Evolutionary conservation across 2,329 filamentous ascomycete genomes (phyloP), one percentile per base, ranked within the genome.

Genomic region (Penicillium sp.): DNA sequence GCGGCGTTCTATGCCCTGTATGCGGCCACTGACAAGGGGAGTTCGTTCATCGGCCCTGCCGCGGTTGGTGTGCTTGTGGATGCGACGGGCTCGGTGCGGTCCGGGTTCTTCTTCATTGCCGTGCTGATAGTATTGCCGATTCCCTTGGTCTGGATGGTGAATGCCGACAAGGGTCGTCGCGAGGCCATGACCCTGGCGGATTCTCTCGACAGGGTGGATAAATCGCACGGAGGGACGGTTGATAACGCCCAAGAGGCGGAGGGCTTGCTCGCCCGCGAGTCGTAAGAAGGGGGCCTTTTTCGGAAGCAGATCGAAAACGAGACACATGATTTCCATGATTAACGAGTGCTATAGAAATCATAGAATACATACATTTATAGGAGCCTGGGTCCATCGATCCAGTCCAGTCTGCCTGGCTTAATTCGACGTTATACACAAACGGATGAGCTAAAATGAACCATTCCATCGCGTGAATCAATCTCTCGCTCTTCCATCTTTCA

Each of bases 1-100:
- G 92, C 93, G 0, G 92, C 92, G 0, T 97, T 97, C 72, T 97
- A 95, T 72, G 93, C 93, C 0, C 80, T 97, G 3, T 97, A 96
- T 70, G 93, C 93, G 22, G 96, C 96, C 59, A 97, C 93, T 0
- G 93, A 97, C 73, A 97, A 97, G 75, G 92, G 92, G 0, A 93
- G 89, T 40, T 94, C 89, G 68, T 84, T 96, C 1, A 96, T 97
- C 71, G 93, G 93, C 0, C 93, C 93, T 0, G 89, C 91, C 0
- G 91, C 97, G 66, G 93, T 97, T 0, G 93, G 92, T 0, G 85
- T 87, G 31, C 94, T 97, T 59, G 94, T 94, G 24, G 92, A 96
- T 74, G 85, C 79, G 50, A 87, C 87, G 0, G 89, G 89, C 1
- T 86, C 88, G 66, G 91, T 92, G 50, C 83, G 89, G 18, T 88